Evolutionary conservation across 495 filamentous ascomycete genomes (phyloP).

Genomic region (Poronia punctata): DNA sequence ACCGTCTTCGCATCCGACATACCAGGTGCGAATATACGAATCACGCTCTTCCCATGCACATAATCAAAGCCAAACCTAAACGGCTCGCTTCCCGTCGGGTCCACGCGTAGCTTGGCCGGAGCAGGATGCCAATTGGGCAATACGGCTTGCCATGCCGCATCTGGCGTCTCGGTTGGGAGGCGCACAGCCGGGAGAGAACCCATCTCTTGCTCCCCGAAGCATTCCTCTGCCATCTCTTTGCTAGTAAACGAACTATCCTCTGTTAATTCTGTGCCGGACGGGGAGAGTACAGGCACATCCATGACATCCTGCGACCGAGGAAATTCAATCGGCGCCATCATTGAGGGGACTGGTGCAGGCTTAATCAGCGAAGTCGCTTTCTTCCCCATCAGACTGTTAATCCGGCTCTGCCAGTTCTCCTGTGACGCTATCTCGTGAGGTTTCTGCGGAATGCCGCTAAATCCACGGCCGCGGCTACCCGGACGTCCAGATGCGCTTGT

Average conservation of each 20-base stretch:
- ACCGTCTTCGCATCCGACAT: constrained; percentile 33
- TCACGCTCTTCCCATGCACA: constrained; percentile 31
- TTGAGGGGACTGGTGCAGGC: constrained; percentile 49
- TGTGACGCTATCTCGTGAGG: constrained; percentile 23
- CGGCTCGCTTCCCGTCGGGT: constrained; percentile 32
- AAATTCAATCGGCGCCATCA: constrained; percentile 55
- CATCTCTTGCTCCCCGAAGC: constrained; percentile 78
- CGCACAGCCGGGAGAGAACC: constrained; percentile 66
- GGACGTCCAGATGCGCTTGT: constrained; percentile 14
- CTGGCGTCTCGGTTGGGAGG: constrained; percentile 55
- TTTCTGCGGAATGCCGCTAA: constrained; percentile 18
- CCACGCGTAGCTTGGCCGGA: constrained; percentile 30
- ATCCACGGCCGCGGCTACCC: constrained; percentile 17
- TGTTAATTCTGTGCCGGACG: constrained; percentile 15
- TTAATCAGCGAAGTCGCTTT: constrained; percentile 52
- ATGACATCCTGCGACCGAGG: constrained; percentile 40
- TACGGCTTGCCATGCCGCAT: constrained; percentile 39
- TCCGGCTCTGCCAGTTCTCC: constrained; percentile 62
- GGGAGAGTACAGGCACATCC: constrained; percentile 43
- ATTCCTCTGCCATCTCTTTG: constrained; percentile 65
- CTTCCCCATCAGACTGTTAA: constrained; percentile 62
- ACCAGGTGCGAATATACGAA: constrained; percentile 39
- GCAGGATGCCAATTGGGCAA: constrained; percentile 21
- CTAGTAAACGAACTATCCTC: constrained; percentile 34
- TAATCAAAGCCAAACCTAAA: constrained; percentile 32